Evolutionary conservation across 176 grass and related monocot genomes (phyloP).

Genomic region (Musa acuminata): DNA sequence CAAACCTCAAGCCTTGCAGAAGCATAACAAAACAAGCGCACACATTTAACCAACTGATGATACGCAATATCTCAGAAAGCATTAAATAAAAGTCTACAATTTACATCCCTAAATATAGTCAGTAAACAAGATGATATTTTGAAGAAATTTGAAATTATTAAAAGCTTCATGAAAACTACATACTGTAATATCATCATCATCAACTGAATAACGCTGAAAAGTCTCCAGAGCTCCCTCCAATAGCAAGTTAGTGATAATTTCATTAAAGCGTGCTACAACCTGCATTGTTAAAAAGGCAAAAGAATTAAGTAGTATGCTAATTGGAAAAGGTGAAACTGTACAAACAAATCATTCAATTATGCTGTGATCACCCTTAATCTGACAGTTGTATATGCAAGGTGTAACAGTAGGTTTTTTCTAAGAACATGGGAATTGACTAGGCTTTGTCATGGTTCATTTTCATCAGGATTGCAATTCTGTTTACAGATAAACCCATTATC

Average conservation of each 20-base stretch:
- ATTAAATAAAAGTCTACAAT: background rate
- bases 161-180: background rate
- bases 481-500: too few species aligned
- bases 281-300: constrained; percentile 26
- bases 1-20: background rate
- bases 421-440: too few species aligned
- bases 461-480: too few species aligned
- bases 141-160: background rate
- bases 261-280: constrained; percentile 93
- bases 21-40: background rate
- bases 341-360: background rate
- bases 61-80: background rate
- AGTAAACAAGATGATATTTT: background rate
- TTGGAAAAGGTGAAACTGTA: background rate
- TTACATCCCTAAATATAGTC: background rate
- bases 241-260: constrained; percentile 71
- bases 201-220: constrained; percentile 64
- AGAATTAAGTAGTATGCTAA: constrained; percentile 5
- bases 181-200: constrained; percentile 82
- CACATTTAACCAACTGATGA: background rate
- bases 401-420: too few species aligned
- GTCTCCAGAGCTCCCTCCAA: constrained; percentile 80
- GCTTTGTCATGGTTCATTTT: too few species aligned
- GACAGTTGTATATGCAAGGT: too few species aligned
- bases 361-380: too few species aligned